Base-by-base conservation (phyloP, 164 flowering plant species). In the Magnolia changhungtana region DNA sequence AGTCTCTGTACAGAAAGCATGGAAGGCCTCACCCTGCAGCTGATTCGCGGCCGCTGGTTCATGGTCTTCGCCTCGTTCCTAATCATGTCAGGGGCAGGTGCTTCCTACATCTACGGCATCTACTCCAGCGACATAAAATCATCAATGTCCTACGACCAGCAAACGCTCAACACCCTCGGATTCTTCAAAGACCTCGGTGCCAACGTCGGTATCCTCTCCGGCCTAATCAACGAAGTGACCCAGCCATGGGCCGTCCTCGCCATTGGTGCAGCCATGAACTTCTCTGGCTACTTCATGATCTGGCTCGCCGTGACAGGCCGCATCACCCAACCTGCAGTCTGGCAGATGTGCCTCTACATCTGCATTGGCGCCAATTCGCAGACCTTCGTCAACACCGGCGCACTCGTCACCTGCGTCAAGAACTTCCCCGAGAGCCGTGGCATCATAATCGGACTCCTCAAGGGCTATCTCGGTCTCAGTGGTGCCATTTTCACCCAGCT, bases 131-230 rank as follows among this genome's bases (percentile, higher is more conserved):
- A 70, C 70, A 78, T 92, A 11, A 91, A 91, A 72, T 3, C 75
- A 0, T 73, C 87, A 1, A 69, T 91, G 23, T 89, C 85, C 52
- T 92, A 91, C 63, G 91, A 90, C 79, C 98, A 93, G 75, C 81
- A 87, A 4, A 91, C 92, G 2, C 83, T 91, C 50, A 90, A 90
- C 74, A 72, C 90, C 20, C 50, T 93, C 2, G 81, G 94, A 77
- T 87, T 90, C 81, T 91, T 83, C 87, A 93, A 93, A 58, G 98
- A 91, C 85, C 65, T 93, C 55, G 96, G 98, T 2, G 88, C 82
- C 37, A 90, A 89, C 71, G 84, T 89, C 6, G 96, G 92, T 2
- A 27, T 93, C 64, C 9, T 90, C 0, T 73, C 95, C 7, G 98
- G 94, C 7, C 88, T 92, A 2, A 82, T 88, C 83, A 80, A 82